These are phyloP conservation scores for Parathielavia hyrcaniae DNA, from an alignment of 495 filamentous ascomycete genomes.

Conservation along the genomic window DNA sequence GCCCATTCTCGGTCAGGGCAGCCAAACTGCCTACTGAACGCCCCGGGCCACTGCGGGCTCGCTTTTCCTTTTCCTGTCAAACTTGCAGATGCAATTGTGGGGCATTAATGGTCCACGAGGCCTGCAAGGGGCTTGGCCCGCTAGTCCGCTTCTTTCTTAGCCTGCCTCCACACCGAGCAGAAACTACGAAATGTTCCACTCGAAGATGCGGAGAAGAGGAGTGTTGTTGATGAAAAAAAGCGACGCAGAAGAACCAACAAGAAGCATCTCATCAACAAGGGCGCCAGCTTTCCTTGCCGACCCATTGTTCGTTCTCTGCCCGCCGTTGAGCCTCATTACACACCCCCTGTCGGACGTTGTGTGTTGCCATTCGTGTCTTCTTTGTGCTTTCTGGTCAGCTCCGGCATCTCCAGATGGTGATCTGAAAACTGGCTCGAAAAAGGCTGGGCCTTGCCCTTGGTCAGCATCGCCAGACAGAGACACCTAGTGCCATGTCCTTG, in stretches of 20 bases:
- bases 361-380: neutral
- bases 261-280: too few species aligned
- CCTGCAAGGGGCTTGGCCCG: slow-evolving; percentile 12
- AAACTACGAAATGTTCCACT: neutral
- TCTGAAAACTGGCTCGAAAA: neutral
- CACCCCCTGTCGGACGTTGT: neutral
- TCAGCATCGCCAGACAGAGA: neutral
- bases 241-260: neutral
- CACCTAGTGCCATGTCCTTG: neutral
- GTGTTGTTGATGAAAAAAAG: neutral
- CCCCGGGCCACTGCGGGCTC: neutral
- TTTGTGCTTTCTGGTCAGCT: neutral
- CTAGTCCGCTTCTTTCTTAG: neutral
- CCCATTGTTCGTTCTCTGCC: neutral
- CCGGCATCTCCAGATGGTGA: neutral
- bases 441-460: neutral
- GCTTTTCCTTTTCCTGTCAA: slow-evolving; percentile 10
- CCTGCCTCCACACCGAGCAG: slow-evolving; percentile 2
- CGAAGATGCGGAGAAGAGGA: slow-evolving; percentile 5
- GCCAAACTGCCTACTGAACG: neutral
- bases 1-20: neutral
- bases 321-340: slow-evolving; percentile 8
- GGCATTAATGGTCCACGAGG: slow-evolving; percentile 10
- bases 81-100: slow-evolving; percentile 9
- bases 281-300: neutral